These are phyloP conservation scores for Penicillium goetzii DNA, from an alignment of 495 filamentous ascomycete genomes.

Conservation along the genomic window DNA sequence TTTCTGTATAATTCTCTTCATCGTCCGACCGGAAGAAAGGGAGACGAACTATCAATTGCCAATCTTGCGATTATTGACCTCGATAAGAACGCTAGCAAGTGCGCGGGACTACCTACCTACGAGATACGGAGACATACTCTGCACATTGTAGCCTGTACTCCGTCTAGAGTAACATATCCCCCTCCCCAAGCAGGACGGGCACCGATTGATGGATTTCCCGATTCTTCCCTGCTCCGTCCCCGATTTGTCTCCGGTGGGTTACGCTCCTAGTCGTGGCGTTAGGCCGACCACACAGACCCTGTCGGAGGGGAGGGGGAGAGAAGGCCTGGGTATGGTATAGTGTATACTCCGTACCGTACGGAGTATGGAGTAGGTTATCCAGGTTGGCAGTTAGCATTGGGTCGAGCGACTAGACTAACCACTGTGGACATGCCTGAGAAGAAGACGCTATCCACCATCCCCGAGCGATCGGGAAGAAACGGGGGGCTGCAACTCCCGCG, in stretches of 20 bases:
- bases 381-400: neutral
- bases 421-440: neutral
- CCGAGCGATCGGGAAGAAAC: constrained; percentile 23
- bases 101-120: neutral
- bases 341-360: too few species aligned
- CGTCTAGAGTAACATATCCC: neutral
- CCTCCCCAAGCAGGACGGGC: neutral
- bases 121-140: neutral
- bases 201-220: constrained; percentile 5
- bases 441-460: neutral
- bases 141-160: neutral
- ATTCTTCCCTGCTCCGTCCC: constrained; percentile 5
- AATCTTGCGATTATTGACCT: neutral
- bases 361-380: neutral
- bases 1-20: neutral
- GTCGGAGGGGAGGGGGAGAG: neutral
- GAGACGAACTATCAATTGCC: neutral
- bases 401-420: neutral
- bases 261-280: constrained; percentile 13
- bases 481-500: constrained; percentile 11
- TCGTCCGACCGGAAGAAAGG: neutral
- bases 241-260: constrained; percentile 14
- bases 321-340: neutral
- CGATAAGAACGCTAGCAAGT: neutral
- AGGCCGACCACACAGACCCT: constrained; percentile 10